These are phyloP conservation scores for Pichia scutulata DNA, from an alignment of 805 yeast genomes.

Conservation along the genomic window DNA sequence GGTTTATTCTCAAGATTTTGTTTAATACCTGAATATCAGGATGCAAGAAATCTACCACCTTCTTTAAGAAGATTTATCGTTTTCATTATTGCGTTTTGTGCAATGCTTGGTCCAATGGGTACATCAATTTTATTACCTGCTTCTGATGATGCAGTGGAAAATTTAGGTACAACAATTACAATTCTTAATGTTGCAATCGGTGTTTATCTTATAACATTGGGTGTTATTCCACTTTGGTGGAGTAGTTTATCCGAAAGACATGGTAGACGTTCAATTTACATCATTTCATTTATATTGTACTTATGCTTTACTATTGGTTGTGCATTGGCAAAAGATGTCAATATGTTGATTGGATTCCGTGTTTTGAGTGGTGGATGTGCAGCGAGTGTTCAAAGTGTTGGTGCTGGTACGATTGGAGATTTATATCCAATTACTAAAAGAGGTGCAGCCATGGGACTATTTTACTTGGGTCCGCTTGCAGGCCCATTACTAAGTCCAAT, in stretches of 20 bases:
- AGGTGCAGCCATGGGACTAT: conserved; percentile 74
- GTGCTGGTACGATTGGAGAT: conserved; percentile 84
- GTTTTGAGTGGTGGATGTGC: conserved; percentile 72
- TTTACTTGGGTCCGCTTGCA: conserved; percentile 70
- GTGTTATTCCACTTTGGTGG: conserved; percentile 87
- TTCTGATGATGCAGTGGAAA: conserved; percentile 46
- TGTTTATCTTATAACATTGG: conserved; percentile 62
- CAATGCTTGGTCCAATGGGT: conserved; percentile 84
- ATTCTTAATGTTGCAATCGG: conserved; percentile 76
- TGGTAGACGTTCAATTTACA: conserved; percentile 70
- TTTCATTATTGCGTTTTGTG: conserved; percentile 60
- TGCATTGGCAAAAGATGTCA: conserved; percentile 54
- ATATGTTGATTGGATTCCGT: conserved; percentile 59
- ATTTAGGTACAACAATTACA: conserved; percentile 48
- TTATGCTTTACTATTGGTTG: conserved; percentile 66
- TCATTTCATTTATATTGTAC: conserved; percentile 57
- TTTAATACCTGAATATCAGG: conserved; percentile 61
- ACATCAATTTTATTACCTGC: conserved; percentile 80
- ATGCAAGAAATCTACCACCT: conserved; percentile 57
- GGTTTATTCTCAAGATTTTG: conserved; percentile 50
- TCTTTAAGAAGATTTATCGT: conserved; percentile 47
- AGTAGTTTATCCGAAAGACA: conserved; percentile 65
- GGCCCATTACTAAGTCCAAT: conserved; percentile 81
- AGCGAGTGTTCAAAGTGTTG: conserved; percentile 81
- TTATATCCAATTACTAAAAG: conserved; percentile 57